Evolutionary conservation across 2,329 filamentous ascomycete genomes (phyloP), one percentile per base, ranked within the genome.

Genomic region (Calycina herbarum): DNA sequence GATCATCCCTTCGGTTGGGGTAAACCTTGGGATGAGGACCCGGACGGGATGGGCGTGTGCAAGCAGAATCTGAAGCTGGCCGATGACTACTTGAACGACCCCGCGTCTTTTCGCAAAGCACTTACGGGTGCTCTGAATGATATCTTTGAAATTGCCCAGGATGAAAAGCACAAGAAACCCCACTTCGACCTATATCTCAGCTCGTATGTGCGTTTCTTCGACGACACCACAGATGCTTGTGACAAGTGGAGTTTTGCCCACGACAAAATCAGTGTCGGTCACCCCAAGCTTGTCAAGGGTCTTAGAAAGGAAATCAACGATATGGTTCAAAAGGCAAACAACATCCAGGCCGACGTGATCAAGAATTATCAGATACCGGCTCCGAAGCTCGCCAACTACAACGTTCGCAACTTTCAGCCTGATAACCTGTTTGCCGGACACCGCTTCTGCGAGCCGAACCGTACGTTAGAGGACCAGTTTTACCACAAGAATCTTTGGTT

Each of bases 401-500:
- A 42, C 10, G 24, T 61, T 33, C 38, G 31, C 40, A 61, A 61
- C 42, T 51, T 31, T 27, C 59, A 61, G 42, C 59, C 59, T 2
- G 42, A 61, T 29, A 15, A 42, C 27, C 35, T 54, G 24, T 61
- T 61, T 20, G 42, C 48, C 29, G 59, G 59, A 29, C 59, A 61
- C 59, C 59, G 59, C 15, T 61, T 61, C 42, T 61, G 59, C 59
- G 59, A 61, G 59, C 24, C 48, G 42, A 54, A 35, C 51, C 59
- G 42, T 31, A 31, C 29, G 29, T 31, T 31, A 5, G 29, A 31
- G 29, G 29, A 31, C 29, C 29, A 31, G 29, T 31, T 31, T 31
- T 31, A 31, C 29, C 29, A 31, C 29, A 31, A 31, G 3, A 31
- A 31, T 31, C 29, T 31, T 31, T 31, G 29, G 29, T 31, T 31